phyloP scores from a whole-genome alignment of 192 early-diverging fungal species.

The Umbelopsis vinacea region DNA sequence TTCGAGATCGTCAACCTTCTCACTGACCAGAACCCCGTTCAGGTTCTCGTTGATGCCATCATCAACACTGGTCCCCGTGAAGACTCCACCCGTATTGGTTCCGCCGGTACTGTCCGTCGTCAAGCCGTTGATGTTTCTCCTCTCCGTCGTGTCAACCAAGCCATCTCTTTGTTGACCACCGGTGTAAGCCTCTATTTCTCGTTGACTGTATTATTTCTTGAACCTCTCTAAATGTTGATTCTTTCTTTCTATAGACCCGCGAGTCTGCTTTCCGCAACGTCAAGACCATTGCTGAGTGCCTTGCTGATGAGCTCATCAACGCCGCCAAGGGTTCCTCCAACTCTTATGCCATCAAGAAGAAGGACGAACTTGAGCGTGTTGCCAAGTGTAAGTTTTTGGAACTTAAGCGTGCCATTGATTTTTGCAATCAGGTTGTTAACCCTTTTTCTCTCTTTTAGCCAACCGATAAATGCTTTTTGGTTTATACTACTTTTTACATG shows the following conservation, averaged over 20 bases:
- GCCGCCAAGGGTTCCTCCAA: constrained; percentile 96
- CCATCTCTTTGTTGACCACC: constrained; percentile 91
- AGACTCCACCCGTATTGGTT: constrained; percentile 99
- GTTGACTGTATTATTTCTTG: constrained; percentile 17
- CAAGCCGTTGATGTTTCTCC: constrained; percentile 99
- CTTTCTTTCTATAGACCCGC: constrained; percentile 57
- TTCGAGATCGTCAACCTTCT: constrained; percentile 99
- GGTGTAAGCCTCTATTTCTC: constrained; percentile 45
- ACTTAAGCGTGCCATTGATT: too few species aligned
- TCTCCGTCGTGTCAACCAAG: constrained; percentile 96
- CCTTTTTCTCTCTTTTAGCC: neutral
- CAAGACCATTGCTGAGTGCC: constrained; percentile 99
- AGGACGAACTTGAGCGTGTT: constrained; percentile 96
- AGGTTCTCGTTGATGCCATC: constrained; percentile 97
- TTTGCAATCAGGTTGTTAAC: too few species aligned
- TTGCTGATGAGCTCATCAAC: constrained; percentile 99
- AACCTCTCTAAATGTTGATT: constrained; percentile 34
- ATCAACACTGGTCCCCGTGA: constrained; percentile 99
- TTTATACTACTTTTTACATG: constrained; percentile 13
- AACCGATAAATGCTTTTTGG: constrained; percentile 25
- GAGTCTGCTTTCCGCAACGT: constrained; percentile 99
- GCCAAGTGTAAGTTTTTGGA: constrained; percentile 61
- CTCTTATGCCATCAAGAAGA: constrained; percentile 99
- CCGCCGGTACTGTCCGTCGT: constrained; percentile 96
- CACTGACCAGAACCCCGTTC: constrained; percentile 98